These are phyloP conservation scores for Nemania sp. DNA, from an alignment of 2,329 filamentous ascomycete species.

Conservation along the genomic window DNA sequence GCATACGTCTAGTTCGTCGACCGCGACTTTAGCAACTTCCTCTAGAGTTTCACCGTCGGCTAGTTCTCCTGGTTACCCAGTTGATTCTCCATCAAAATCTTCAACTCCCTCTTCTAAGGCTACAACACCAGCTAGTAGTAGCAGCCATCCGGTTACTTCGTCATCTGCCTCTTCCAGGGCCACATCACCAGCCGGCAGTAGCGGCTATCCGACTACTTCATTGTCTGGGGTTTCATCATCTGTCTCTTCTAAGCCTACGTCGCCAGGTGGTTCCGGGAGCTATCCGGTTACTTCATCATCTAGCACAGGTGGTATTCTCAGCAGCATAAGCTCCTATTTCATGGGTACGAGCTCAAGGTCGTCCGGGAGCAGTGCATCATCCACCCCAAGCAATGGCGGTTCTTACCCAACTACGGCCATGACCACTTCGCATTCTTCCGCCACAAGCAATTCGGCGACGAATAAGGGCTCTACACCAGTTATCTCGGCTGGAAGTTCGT, in stretches of 20 bases:
- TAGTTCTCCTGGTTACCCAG: conserved; percentile 21
- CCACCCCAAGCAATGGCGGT: too few species aligned
- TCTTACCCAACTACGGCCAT: too few species aligned
- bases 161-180: conserved; percentile 10
- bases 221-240: conserved; percentile 1
- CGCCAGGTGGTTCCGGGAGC: conserved; percentile 24
- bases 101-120: conserved; percentile 10
- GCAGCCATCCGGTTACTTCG: conserved; percentile 32
- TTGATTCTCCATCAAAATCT: conserved; percentile 9
- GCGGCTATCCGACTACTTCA: conserved; percentile 21
- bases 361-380: not conserved
- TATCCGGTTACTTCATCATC: conserved; percentile 16
- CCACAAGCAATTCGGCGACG: too few species aligned
- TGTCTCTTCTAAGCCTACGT: not conserved
- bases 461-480: too few species aligned
- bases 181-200: not conserved
- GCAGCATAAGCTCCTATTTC: conserved; percentile 37
- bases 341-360: conserved; percentile 30
- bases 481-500: too few species aligned
- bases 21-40: not conserved
- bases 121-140: not conserved
- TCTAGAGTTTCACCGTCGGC: not conserved
- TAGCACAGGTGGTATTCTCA: conserved; percentile 31
- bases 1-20: conserved; percentile 1
- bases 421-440: too few species aligned